Percentiles rank a stretch among this genome's conserved stretches.
Conservation (phyloP, 805 yeast genomes). For the Starmerella apis region DNA sequence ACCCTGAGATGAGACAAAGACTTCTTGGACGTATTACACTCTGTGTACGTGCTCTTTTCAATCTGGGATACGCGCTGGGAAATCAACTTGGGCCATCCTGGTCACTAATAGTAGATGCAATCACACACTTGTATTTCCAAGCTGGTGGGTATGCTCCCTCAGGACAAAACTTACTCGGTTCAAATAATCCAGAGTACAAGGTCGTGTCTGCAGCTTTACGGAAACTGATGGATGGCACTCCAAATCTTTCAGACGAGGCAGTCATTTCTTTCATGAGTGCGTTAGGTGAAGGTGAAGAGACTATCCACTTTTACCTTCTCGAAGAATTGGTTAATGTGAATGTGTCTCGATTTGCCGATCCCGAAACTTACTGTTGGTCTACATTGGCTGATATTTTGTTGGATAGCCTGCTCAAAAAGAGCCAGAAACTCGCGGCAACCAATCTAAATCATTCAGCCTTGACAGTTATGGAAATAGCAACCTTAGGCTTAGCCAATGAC, state of each 20-base stretch:
- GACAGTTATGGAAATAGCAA: constrained; percentile 23
- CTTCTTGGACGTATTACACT: constrained; percentile 59
- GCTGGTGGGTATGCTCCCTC: not conserved
- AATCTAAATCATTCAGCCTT: constrained; percentile 43
- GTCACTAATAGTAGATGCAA: constrained; percentile 41
- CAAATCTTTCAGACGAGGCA: constrained; percentile 43
- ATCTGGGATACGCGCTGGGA: constrained; percentile 74
- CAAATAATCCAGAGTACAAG: constrained; percentile 26
- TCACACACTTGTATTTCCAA: constrained; percentile 17
- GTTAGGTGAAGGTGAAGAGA: constrained; percentile 24
- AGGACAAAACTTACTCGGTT: constrained; percentile 13
- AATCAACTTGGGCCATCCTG: constrained; percentile 57
- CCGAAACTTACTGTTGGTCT: constrained; percentile 38
- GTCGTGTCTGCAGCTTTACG: constrained; percentile 45
- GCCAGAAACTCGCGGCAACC: constrained; percentile 35
- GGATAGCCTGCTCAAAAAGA: constrained; percentile 27
- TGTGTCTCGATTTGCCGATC: constrained; percentile 37
- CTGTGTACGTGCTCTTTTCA: constrained; percentile 67
- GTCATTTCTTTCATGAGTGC: constrained; percentile 42
- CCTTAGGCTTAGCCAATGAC: not conserved
- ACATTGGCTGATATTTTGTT: constrained; percentile 40
- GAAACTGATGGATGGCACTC: constrained; percentile 56
- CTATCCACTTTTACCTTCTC: constrained; percentile 34
- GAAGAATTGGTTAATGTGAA: constrained; percentile 45
- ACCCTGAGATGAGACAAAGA: constrained; percentile 7